Conservation (phyloP, 2,329 filamentous ascomycete species). For the Orbilia blumenaviensis region DNA sequence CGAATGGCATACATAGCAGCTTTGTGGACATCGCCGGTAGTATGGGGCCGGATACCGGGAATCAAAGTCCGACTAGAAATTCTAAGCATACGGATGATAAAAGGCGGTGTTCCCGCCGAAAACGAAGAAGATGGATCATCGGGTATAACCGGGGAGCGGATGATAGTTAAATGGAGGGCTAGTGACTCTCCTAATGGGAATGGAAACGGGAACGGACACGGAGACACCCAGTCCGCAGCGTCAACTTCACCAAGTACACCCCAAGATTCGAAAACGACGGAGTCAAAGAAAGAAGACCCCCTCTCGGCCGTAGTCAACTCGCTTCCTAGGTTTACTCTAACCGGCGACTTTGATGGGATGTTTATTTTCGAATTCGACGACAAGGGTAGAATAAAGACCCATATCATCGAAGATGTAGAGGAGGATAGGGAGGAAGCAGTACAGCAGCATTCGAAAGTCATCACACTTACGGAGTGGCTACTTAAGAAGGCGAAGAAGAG, state of each 20-base stretch:
- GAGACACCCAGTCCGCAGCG: slow-evolving; percentile 45
- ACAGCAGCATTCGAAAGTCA: slow-evolving; percentile 83
- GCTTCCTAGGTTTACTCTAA: slow-evolving; percentile 62
- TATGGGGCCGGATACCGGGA: slow-evolving; percentile 91
- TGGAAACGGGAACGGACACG: slow-evolving; percentile 61
- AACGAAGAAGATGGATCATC: slow-evolving; percentile 58
- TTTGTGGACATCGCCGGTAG: slow-evolving; percentile 93
- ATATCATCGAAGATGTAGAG: slow-evolving; percentile 94
- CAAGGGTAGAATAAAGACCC: slow-evolving; percentile 81
- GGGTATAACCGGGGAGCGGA: slow-evolving; percentile 69
- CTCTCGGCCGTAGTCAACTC: slow-evolving; percentile 60
- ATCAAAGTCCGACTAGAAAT: slow-evolving; percentile 90
- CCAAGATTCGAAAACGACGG: slow-evolving; percentile 1
- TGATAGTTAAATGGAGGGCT: slow-evolving; percentile 91
- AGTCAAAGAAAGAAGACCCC: slow-evolving; percentile 44
- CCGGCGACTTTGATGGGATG: slow-evolving; percentile 78
- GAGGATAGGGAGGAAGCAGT: slow-evolving; percentile 74
- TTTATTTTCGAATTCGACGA: slow-evolving; percentile 97
- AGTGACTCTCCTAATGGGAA: slow-evolving; percentile 63
- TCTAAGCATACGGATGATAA: slow-evolving; percentile 85
- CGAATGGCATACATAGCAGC: slow-evolving; percentile 90
- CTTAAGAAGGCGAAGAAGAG: slow-evolving; percentile 67
- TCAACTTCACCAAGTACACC: slow-evolving; percentile 40
- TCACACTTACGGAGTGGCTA: slow-evolving; percentile 93
- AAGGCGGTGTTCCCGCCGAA: slow-evolving; percentile 66